phyloP scores from a whole-genome alignment of 2,329 filamentous ascomycete genomes.

The Orbilia oligospora region DNA sequence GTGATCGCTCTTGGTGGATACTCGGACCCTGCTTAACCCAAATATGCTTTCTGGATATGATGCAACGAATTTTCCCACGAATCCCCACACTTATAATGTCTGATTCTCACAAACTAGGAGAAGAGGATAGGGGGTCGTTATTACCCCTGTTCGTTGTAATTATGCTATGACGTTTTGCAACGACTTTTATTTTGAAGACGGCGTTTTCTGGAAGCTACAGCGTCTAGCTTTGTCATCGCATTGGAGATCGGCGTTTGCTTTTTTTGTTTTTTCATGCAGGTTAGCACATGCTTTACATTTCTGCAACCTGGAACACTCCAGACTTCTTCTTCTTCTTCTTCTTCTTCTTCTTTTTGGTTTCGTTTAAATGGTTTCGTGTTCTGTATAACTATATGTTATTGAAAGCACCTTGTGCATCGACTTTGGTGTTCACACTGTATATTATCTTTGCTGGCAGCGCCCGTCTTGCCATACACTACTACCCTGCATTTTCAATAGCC shows the following conservation, averaged over 20 bases:
- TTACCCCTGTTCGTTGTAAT: slow-evolving; percentile 10
- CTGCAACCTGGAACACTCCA: slow-evolving; percentile 17
- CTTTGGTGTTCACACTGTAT: slow-evolving; percentile 36
- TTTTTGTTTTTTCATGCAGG: slow-evolving; percentile 1
- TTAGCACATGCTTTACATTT: slow-evolving; percentile 29
- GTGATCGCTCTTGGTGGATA: slow-evolving; percentile 57
- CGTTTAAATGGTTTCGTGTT: not conserved
- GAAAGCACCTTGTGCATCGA: too few species aligned
- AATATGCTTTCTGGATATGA: not conserved
- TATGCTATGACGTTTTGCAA: slow-evolving; percentile 14
- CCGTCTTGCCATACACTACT: slow-evolving; percentile 21
- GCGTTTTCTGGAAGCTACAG: slow-evolving; percentile 25
- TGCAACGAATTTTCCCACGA: slow-evolving; percentile 18
- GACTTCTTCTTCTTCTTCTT: slow-evolving; percentile 12
- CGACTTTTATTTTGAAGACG: slow-evolving; percentile 1
- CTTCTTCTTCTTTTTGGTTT: not conserved
- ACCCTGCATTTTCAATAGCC: too few species aligned
- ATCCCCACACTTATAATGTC: slow-evolving; percentile 21
- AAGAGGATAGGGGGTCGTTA: slow-evolving; percentile 46
- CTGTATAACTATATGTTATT: not conserved
- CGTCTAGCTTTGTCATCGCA: slow-evolving; percentile 29
- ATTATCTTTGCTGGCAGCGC: slow-evolving; percentile 25
- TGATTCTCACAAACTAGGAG: slow-evolving; percentile 59
- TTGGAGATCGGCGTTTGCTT: slow-evolving; percentile 55
- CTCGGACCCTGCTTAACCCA: slow-evolving; percentile 34